Percentiles rank a stretch among this genome's conserved stretches.
These are phyloP conservation scores for Salmacisia buchloeana DNA, from an alignment of 1,284 basidiomycete species.

Conservation along the genomic window DNA sequence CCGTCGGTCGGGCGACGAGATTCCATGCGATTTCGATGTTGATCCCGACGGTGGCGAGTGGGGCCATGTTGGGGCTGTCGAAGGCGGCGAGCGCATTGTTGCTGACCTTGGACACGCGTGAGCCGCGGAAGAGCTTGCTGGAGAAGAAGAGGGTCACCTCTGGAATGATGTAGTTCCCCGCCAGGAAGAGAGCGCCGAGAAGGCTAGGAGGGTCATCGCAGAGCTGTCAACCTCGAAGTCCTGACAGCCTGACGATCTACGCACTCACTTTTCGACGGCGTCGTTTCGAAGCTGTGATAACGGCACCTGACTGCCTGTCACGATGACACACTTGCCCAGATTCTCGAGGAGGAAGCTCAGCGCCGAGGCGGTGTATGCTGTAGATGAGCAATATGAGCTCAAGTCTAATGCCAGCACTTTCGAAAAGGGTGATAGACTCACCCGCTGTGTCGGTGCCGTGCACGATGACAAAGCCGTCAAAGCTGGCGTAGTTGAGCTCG, in stretches of 20 bases:
- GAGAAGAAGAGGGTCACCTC: constrained; percentile 77
- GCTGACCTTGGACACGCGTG: constrained; percentile 69
- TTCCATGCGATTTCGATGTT: constrained; percentile 59
- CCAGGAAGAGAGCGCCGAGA: constrained; percentile 77
- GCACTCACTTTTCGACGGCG: constrained; percentile 51
- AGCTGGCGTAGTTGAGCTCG: constrained; percentile 74
- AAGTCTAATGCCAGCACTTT: background rate
- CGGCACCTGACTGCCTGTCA: constrained; percentile 89
- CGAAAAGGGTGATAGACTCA: constrained; percentile 18
- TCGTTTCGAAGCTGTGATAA: constrained; percentile 81
- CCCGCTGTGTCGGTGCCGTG: constrained; percentile 68
- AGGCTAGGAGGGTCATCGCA: constrained; percentile 16
- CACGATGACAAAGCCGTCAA: constrained; percentile 82
- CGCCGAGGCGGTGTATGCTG: constrained; percentile 77
- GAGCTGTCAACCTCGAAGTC: background rate
- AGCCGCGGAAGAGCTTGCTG: constrained; percentile 77
- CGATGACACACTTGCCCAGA: constrained; percentile 75
- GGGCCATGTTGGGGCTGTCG: constrained; percentile 74
- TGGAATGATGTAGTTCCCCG: constrained; percentile 83
- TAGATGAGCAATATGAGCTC: constrained; percentile 20
- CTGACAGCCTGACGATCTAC: background rate
- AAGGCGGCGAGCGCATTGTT: constrained; percentile 83
- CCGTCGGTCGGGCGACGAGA: constrained; percentile 63
- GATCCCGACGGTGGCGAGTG: constrained; percentile 78
- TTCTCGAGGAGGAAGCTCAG: constrained; percentile 84